Evolutionary conservation across 495 filamentous ascomycete species (phyloP).

Genomic region (Parathielavia appendiculata): DNA sequence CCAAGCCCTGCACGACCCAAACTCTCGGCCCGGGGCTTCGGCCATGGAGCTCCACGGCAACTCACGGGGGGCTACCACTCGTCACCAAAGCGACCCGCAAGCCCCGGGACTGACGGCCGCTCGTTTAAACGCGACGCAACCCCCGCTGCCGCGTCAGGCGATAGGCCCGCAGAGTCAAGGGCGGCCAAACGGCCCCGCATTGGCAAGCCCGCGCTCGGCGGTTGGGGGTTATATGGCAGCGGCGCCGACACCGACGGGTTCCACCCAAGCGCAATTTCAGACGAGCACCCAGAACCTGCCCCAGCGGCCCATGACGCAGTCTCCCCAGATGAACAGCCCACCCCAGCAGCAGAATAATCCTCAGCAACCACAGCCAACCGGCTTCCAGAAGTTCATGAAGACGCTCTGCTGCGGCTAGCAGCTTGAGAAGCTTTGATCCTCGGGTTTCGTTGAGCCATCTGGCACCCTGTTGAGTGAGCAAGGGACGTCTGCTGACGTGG

Average conservation of each 20-base stretch:
- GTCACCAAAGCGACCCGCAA: constrained; percentile 51
- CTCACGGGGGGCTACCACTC: constrained; percentile 51
- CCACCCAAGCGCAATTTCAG: constrained; percentile 86
- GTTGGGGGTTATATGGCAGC: constrained; percentile 60
- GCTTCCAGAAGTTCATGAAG: constrained; percentile 74
- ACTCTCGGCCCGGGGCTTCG: constrained; percentile 67
- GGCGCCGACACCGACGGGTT: constrained; percentile 65
- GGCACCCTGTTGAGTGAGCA: constrained; percentile 20
- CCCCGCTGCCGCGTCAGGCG: constrained; percentile 68
- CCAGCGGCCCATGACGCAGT: constrained; percentile 57
- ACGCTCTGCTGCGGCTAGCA: constrained; percentile 72
- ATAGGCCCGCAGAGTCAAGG: constrained; percentile 78
- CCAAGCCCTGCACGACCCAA: constrained; percentile 60
- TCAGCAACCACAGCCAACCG: constrained; percentile 45
- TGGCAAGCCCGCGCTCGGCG: constrained; percentile 68
- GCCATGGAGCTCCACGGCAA: constrained; percentile 68
- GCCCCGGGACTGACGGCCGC: constrained; percentile 64
- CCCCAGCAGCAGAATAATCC: constrained; percentile 37
- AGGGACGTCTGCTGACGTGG: not conserved
- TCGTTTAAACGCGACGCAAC: constrained; percentile 97
- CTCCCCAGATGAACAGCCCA: constrained; percentile 48
- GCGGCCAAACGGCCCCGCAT: constrained; percentile 71
- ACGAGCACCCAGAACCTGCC: constrained; percentile 81
- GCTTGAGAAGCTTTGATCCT: constrained; percentile 34
- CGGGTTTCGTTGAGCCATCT: constrained; percentile 16